Percentiles rank a stretch among this genome's conserved stretches.
These are phyloP conservation scores for Trichoderma lentiforme DNA, from an alignment of 2,329 filamentous ascomycete species.

Conservation along the genomic window DNA sequence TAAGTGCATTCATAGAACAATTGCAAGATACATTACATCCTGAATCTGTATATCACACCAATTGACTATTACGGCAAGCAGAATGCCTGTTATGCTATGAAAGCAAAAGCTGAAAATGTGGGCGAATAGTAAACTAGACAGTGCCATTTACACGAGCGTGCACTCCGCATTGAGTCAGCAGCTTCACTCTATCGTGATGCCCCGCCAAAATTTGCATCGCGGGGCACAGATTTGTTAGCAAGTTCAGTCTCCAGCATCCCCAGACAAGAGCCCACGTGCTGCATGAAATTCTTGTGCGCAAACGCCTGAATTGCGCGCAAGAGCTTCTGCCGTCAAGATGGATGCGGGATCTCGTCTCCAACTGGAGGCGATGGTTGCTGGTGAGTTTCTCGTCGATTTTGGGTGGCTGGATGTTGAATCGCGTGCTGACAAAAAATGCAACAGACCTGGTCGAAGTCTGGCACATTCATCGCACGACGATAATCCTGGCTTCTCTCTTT, in stretches of 20 bases:
- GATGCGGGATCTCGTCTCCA: constrained; percentile 14
- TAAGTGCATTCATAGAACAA: not conserved
- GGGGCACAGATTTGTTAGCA: constrained; percentile 18
- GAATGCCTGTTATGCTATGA: too few species aligned
- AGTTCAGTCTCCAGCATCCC: constrained; percentile 1
- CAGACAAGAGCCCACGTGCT: constrained; percentile 9
- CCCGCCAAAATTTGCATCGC: constrained; percentile 25
- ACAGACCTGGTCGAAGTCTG: constrained; percentile 42
- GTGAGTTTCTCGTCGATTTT: constrained; percentile 13
- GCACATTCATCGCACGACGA: constrained; percentile 45
- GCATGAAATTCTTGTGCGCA: constrained; percentile 7
- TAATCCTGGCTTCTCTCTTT: constrained; percentile 40
- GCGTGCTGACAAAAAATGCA: constrained; percentile 7
- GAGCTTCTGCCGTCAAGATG: constrained; percentile 15
- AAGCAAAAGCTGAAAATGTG: not conserved
- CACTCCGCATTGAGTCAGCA: not conserved
- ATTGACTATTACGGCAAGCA: not conserved
- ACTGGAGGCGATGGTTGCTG: constrained; percentile 10
- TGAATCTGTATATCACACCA: not conserved
- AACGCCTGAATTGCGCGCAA: not conserved
- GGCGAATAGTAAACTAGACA: not conserved
- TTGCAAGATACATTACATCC: not conserved
- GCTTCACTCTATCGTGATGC: constrained; percentile 14
- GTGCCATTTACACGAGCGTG: not conserved
- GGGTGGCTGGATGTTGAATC: not conserved